Percentiles rank a stretch among this genome's conserved stretches.
These are phyloP conservation scores for Gossypium sturtianum DNA, from an alignment of 345 rosid species.

Conservation along the genomic window DNA sequence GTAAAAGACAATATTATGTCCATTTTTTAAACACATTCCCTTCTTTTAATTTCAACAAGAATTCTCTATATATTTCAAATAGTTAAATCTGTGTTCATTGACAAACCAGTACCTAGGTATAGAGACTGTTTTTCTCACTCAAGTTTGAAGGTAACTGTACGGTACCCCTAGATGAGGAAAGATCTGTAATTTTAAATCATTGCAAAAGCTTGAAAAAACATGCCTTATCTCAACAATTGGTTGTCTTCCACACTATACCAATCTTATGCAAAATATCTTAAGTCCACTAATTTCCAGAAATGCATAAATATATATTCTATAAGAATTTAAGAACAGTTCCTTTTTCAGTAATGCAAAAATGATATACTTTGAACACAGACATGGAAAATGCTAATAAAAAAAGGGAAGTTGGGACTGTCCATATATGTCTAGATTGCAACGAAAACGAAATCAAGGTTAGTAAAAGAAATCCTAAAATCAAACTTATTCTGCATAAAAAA, in stretches of 20 bases:
- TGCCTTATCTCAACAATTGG: neutral
- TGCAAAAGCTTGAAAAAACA: neutral
- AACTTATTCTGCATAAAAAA: neutral
- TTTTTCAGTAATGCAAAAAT: neutral
- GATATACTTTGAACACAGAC: neutral
- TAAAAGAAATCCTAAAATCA: neutral
- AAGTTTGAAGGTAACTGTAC: neutral
- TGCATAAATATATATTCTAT: neutral
- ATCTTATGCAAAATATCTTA: neutral
- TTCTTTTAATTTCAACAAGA: neutral
- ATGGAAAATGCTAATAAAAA: too few species aligned
- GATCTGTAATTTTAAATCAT: neutral
- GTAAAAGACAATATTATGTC: neutral
- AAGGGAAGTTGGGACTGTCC: too few species aligned
- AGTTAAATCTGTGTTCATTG: neutral
- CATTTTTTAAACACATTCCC: neutral
- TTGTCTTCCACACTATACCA: neutral
- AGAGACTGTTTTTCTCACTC: neutral
- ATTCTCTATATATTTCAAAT: neutral
- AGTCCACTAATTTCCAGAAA: neutral
- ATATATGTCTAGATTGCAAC: neutral
- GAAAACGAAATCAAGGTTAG: neutral
- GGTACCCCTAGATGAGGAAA: neutral
- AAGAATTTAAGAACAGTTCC: neutral
- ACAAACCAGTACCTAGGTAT: neutral